Base-by-base conservation (phyloP, 2,329 filamentous ascomycete genomes). In the Epichloe uncinata region DNA sequence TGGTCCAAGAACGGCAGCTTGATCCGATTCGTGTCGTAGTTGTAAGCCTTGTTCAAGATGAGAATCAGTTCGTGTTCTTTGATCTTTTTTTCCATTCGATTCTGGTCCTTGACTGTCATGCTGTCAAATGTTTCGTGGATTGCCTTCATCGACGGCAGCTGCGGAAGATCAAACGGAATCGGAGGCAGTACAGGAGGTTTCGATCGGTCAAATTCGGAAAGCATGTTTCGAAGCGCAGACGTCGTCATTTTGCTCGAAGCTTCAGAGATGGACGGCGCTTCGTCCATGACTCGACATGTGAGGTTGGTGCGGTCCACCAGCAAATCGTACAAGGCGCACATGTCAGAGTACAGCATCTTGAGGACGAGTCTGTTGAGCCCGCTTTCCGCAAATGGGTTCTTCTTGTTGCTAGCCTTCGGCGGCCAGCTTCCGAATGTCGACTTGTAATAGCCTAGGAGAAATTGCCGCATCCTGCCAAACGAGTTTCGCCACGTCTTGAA, bases 181-280 rank as follows among this genome's bases (percentile, higher is more conserved):
- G 91, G 88, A 0, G 93, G 93, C 52, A 91, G 79, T 0, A 97
- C 89, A 0, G 93, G 93, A 1, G 91, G 88, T 13, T 84, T 87
- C 8, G 86, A 91, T 52, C 85, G 81, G 63, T 98, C 93, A 60
- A 89, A 96, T 66, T 97, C 91, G 56, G 79, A 82, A 55, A 96
- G 74, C 12, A 96, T 78, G 54, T 82, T 83, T 49, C 91, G 81
- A 43, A 97, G 71, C 2, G 86, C 87, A 38, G 82, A 76, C 26
- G 80, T 73, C 11, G 79, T 74, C 22, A 84, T 77, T 53, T 84
- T 79, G 20, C 75, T 71, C 15, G 77, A 69, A 18, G 77, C 76
- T 1, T 75, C 72, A 1, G 74, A 74, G 20, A 79, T 73, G 16
- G 73, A 69, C 5, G 77, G 70, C 5, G 73, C 74, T 56, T 85